These are phyloP conservation scores for Pseudozyma hubeiensis DNA, from an alignment of 1,284 basidiomycete genomes.

Conservation along the genomic window DNA sequence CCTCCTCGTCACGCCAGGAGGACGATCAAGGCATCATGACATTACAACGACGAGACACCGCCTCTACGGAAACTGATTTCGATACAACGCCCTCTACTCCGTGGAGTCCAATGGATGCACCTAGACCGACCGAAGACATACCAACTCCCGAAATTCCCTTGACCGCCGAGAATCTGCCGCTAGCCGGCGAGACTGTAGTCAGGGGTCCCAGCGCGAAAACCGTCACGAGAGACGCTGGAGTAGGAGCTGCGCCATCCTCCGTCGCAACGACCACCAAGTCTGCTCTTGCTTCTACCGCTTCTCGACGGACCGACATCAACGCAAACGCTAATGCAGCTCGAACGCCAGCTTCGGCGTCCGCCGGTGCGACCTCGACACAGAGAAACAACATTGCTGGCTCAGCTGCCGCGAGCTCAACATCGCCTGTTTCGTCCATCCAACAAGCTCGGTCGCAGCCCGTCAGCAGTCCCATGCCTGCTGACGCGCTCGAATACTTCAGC, in stretches of 20 bases:
- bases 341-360: constrained; percentile 2
- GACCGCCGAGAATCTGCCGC: constrained; percentile 25
- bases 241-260: background rate
- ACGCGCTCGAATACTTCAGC: constrained; percentile 88
- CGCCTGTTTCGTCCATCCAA: constrained; percentile 9
- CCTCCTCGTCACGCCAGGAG: constrained; percentile 13
- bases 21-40: constrained; percentile 36
- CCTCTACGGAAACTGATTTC: constrained; percentile 19
- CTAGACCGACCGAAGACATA: background rate
- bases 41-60: constrained; percentile 20
- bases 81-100: constrained; percentile 32
- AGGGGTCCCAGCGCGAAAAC: constrained; percentile 19
- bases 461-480: constrained; percentile 68
- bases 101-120: constrained; percentile 31
- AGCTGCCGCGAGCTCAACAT: constrained; percentile 6
- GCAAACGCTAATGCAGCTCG: background rate
- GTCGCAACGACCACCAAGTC: constrained; percentile 23
- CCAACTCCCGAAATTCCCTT: constrained; percentile 18
- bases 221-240: constrained; percentile 5
- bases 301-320: constrained; percentile 11
- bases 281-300: constrained; percentile 8
- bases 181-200: constrained; percentile 7
- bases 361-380: constrained; percentile 18
- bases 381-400: constrained; percentile 15
- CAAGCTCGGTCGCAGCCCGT: constrained; percentile 25